Conservation (phyloP, 2,329 filamentous ascomycete species). For the Trichoderma sp. region DNA sequence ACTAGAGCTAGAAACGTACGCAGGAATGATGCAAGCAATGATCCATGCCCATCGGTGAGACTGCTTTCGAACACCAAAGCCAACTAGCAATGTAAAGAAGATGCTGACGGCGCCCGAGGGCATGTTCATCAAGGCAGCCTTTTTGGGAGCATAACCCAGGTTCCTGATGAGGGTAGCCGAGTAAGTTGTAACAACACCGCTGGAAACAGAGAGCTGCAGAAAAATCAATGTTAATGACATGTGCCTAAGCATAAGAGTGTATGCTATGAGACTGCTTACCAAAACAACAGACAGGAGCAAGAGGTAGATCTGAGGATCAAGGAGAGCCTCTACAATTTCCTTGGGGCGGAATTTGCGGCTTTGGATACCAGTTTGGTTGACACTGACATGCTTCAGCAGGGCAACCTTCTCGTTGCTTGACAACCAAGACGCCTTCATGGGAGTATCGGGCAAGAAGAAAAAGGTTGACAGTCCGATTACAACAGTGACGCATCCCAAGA, state of each 20-base stretch:
- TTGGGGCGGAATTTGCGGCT: constrained; percentile 57
- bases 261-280: constrained; percentile 38
- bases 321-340: constrained; percentile 57
- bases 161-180: constrained; percentile 57
- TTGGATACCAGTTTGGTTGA: constrained; percentile 62
- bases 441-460: constrained; percentile 47
- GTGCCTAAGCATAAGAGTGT: background rate
- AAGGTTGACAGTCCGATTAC: constrained; percentile 41
- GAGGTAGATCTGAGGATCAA: constrained; percentile 57
- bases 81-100: constrained; percentile 54
- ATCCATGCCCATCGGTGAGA: constrained; percentile 57
- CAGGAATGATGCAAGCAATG: constrained; percentile 52
- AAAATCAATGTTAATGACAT: background rate
- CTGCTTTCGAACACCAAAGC: constrained; percentile 51
- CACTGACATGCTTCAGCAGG: constrained; percentile 56
- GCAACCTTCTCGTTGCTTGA: constrained; percentile 53
- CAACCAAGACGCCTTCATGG: constrained; percentile 52
- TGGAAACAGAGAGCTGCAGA: constrained; percentile 51
- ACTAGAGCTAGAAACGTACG: constrained; percentile 38
- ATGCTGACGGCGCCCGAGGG: constrained; percentile 58
- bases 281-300: constrained; percentile 54
- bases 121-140: constrained; percentile 58
- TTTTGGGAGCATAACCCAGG: constrained; percentile 50
- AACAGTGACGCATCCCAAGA: constrained; percentile 59
- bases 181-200: constrained; percentile 59